Base-by-base conservation (phyloP, 176 grass and related monocot species). In the Avena atlantica region DNA sequence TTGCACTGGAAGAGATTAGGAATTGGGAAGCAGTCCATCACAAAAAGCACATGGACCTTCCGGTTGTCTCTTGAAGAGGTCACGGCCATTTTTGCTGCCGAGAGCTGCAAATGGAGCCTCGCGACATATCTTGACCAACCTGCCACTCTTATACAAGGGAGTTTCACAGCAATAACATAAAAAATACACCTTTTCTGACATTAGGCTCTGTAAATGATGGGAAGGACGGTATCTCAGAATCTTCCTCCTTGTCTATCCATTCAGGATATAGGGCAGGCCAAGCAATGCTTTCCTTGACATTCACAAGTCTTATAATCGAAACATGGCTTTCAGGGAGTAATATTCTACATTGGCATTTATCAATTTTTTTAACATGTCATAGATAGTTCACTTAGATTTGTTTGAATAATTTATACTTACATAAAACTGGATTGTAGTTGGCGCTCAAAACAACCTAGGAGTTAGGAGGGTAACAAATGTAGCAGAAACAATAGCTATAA, bases 241-340 rank as follows among this genome's bases (percentile, higher is more conserved):
- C 91, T 75, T 98, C 91, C 83, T 98, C 95, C 90, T 98, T 93
- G 8, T 98, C 93, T 1, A 98, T 98, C 95, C 95, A 98, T 92
- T 98, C 95, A 45, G 95, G 95, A 55, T 95, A 98, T 14, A 98
- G 87, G 31, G 37, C 74, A 25, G 89, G 70, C 95, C 95, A 98
- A 45, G 93, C 93, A 52, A 98, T 81, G 45, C 82, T 91, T 24
- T 68, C 86, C 64, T 91, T 75, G 63, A 88, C 89, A 34, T 91
- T 91, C 76, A 90, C 85, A 19, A 95, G 93, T n/a, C 89, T 91
- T 86, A 98, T 36, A 13, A 72, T 65, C 27, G 89, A 98, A 57
- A 95, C 65, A 58, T 92, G 83, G 4, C 85, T 86, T 31, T 89
- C 87, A 0, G 91, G 86, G 20, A 95, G 70, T 48, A 89, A 24